A percentile compares a stretch with the other conserved stretches of the same genome.
Evolutionary conservation across 805 yeast genomes (phyloP).

Genomic region (Zygosaccharomyces gambellarensis): DNA sequence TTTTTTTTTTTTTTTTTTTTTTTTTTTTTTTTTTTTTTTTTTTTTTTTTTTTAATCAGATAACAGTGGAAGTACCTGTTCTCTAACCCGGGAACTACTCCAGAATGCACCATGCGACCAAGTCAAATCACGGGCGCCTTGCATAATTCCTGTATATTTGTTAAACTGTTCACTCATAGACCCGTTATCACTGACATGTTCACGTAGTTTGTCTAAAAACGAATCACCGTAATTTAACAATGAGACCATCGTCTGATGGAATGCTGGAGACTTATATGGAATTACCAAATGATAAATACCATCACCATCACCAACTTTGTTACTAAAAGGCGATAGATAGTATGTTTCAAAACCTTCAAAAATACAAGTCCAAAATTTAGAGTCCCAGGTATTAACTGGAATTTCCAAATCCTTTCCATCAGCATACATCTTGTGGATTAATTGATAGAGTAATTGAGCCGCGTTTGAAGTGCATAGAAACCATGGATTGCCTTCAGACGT

Average conservation of each 20-base stretch:
- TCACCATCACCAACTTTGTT: conserved; percentile 5
- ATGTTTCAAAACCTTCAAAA: conserved; percentile 14
- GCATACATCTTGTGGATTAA: conserved; percentile 43
- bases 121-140: conserved; percentile 85
- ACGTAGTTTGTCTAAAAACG: conserved; percentile 55
- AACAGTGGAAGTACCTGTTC: conserved; percentile 8
- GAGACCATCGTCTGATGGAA: conserved; percentile 44
- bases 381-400: conserved; percentile 27
- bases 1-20: not conserved
- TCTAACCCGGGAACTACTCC: conserved; percentile 67
- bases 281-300: conserved; percentile 16
- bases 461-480: conserved; percentile 75
- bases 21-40: not conserved
- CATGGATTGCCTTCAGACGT: conserved; percentile 85
- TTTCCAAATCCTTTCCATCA: conserved; percentile 41
- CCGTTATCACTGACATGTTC: conserved; percentile 54
- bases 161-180: conserved; percentile 90
- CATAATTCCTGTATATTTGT: conserved; percentile 73
- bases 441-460: conserved; percentile 58
- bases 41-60: not conserved
- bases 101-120: conserved; percentile 83
- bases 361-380: conserved; percentile 28
- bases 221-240: conserved; percentile 56
- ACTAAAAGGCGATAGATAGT: not conserved
- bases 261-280: conserved; percentile 36